Base-by-base conservation (phyloP, 257 asterid genomes). In the Henckelia pumila region DNA sequence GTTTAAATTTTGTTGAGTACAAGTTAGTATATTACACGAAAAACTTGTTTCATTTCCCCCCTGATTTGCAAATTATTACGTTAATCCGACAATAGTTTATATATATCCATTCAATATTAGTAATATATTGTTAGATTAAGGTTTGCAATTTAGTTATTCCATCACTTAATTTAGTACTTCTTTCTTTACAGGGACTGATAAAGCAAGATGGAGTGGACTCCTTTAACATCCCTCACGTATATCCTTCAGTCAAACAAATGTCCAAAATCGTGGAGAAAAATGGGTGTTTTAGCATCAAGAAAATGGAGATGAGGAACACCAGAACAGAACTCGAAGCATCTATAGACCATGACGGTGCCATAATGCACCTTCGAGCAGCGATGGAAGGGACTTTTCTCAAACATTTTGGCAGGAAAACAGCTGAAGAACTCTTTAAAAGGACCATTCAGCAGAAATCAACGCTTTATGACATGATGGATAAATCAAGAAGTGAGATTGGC, bases 161-260 rank as follows among this genome's bases (percentile, higher is more conserved):
- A 10, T 37, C 3, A 53, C n/a, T 49, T 70, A 7, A 1, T 24
- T 28, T 11, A 44, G n/a, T n/a, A n/a, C n/a, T 29, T 3, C 24
- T 25, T 17, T 50, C 21, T 28, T 14, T 19, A 47, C 76, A 82
- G 84, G 84, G 81, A 37, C 33, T 73, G 16, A 24, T 76, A 24
- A 52, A 71, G 1, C 75, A 78, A 57, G 76, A 74, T 19, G 63
- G 50, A 6, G 76, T 79, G 6, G 75, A 81, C 56, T 52, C 69
- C 1, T 79, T 84, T 65, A 81, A 79, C 53, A 26, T 78, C 19
- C 84, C 84, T 22, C 63, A 69, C n/a, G 62, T 79, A 8, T 76
- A 67, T 22, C 76, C 82, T 17, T 49, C 44, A 1, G 44, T 70
- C 6, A 57, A 76, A 7, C 70, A 83, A 63, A 37, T 80, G 71